phyloP scores from a whole-genome alignment of 306 rosid species.

The Cucurbita ficifolia region DNA sequence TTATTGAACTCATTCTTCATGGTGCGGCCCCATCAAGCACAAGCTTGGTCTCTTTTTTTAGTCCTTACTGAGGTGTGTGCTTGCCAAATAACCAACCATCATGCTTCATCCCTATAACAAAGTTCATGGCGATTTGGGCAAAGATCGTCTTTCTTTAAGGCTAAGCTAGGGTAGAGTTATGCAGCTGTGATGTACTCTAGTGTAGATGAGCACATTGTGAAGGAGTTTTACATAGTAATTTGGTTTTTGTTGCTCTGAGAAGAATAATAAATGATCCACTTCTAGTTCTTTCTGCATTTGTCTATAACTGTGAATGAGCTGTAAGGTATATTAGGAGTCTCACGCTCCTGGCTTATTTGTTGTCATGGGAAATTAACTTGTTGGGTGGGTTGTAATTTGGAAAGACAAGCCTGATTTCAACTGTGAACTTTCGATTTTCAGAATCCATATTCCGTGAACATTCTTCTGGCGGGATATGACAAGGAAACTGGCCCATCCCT shows the following conservation, averaged over 20 bases:
- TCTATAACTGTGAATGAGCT: background rate
- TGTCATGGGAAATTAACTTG: background rate
- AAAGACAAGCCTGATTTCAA: background rate
- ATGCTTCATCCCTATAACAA: background rate
- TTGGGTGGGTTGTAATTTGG: background rate
- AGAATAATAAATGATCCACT: background rate
- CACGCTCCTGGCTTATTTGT: background rate
- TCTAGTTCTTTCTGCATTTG: background rate
- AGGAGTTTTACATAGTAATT: background rate
- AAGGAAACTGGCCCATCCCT: slow-evolving; percentile 76
- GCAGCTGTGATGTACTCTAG: background rate
- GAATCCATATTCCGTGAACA: slow-evolving; percentile 83
- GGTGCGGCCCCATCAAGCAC: background rate
- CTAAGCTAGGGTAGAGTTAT: background rate
- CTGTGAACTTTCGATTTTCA: slow-evolving; percentile 17
- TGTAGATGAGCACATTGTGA: background rate
- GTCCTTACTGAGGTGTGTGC: background rate
- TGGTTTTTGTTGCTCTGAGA: background rate
- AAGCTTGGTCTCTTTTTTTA: background rate
- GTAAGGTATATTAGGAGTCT: background rate
- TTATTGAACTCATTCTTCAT: background rate
- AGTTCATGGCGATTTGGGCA: background rate
- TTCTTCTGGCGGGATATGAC: slow-evolving; percentile 86
- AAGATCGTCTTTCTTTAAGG: background rate
- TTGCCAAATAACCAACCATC: background rate